Conservation (phyloP, 2,329 filamentous ascomycete species). For the Hypocrella siamensis region DNA sequence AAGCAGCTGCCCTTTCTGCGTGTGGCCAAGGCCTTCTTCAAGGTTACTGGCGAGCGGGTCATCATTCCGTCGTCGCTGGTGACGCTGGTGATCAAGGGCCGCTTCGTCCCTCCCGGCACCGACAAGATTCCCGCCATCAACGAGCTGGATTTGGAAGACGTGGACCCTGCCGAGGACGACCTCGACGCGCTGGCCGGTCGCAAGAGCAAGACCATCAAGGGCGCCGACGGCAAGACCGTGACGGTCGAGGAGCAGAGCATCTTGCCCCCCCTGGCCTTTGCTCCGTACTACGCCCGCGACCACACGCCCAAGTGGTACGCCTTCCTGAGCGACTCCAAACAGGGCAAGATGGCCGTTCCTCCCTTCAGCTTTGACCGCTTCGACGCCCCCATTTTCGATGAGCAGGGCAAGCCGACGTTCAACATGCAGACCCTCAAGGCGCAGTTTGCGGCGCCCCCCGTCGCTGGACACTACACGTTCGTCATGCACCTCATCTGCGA, state of each 20-base stretch:
- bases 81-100: slow-evolving; percentile 86
- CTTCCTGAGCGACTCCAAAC: slow-evolving; percentile 86
- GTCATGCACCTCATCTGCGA: slow-evolving; percentile 89
- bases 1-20: slow-evolving; percentile 71
- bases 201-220: slow-evolving; percentile 52
- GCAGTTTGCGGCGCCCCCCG: slow-evolving; percentile 87
- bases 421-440: slow-evolving; percentile 94
- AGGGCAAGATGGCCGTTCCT: slow-evolving; percentile 90
- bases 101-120: slow-evolving; percentile 78
- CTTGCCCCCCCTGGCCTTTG: slow-evolving; percentile 72
- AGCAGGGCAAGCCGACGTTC: slow-evolving; percentile 74
- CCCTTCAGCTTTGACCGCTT: slow-evolving; percentile 92
- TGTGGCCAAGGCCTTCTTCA: slow-evolving; percentile 92
- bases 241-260: slow-evolving; percentile 47
- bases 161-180: slow-evolving; percentile 87
- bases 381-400: slow-evolving; percentile 73
- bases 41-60: slow-evolving; percentile 85
- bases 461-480: slow-evolving; percentile 86
- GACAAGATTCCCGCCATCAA: slow-evolving; percentile 59
- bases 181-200: slow-evolving; percentile 70
- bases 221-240: slow-evolving; percentile 39
- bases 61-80: slow-evolving; percentile 88
- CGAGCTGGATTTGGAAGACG: slow-evolving; percentile 69
- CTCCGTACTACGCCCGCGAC: slow-evolving; percentile 80
- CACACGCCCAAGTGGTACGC: slow-evolving; percentile 86